Conservation (phyloP, 768 basidiomycete genomes). For the Rhizopogon rudus region DNA sequence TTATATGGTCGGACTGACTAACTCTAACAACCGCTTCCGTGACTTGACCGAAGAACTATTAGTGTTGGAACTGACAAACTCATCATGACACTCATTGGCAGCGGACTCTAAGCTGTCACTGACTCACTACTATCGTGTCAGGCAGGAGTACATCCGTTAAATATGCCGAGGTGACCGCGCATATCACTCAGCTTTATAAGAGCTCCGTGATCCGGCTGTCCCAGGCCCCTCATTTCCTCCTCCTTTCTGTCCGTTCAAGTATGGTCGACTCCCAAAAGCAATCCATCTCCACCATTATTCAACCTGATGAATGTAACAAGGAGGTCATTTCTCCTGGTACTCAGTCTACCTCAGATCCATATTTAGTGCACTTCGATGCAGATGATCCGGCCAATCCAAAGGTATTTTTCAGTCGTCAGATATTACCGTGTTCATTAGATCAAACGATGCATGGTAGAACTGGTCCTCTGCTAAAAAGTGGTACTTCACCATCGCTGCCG, state of each 20-base stretch:
- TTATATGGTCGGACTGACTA: neutral
- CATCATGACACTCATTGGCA: neutral
- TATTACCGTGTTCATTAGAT: slow-evolving; percentile 2
- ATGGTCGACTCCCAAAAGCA: neutral
- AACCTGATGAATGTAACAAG: neutral
- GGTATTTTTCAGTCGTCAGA: slow-evolving; percentile 21
- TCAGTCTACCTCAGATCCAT: slow-evolving; percentile 16
- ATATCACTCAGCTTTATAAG: neutral
- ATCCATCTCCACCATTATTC: neutral
- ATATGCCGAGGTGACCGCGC: too few relatives aligned
- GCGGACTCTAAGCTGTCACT: too few relatives aligned
- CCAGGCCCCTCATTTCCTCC: neutral
- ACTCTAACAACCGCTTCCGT: neutral
- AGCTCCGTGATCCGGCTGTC: neutral
- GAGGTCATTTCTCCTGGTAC: neutral
- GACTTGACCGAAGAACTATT: too few relatives aligned
- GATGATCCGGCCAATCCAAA: slow-evolving; percentile 44
- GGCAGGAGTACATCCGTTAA: too few relatives aligned
- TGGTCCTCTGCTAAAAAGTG: slow-evolving; percentile 43
- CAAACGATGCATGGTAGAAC: slow-evolving; percentile 29
- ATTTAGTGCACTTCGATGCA: slow-evolving; percentile 25
- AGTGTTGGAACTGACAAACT: neutral
- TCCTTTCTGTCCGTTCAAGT: neutral
- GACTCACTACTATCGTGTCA: too few relatives aligned
- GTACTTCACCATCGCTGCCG: slow-evolving; percentile 46